Evolutionary conservation across 2,329 filamentous ascomycete genomes (phyloP).

Genomic region (Pyricularia grisea): DNA sequence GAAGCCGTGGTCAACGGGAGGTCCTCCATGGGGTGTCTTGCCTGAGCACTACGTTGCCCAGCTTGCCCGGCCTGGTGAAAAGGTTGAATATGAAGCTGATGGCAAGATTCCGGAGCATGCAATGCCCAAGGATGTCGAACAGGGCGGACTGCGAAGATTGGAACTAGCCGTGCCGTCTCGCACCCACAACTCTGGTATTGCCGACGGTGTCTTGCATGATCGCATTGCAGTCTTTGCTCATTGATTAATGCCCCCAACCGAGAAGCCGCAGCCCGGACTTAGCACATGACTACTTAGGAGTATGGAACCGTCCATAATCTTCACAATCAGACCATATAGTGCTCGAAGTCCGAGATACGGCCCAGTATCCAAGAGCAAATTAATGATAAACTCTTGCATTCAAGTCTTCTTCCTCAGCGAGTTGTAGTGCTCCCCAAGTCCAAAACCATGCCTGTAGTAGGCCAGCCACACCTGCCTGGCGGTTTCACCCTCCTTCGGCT

Average conservation of each 20-base stretch:
- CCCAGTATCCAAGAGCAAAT: background rate
- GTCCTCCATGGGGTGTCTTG: conserved; percentile 65
- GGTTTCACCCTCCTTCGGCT: conserved; percentile 29
- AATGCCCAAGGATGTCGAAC: conserved; percentile 23
- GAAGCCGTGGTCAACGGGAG: conserved; percentile 54
- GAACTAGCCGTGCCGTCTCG: conserved; percentile 39
- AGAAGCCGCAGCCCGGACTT: background rate
- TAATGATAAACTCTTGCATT: background rate
- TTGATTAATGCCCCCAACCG: background rate
- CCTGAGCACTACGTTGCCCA: conserved; percentile 64
- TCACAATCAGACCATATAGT: background rate
- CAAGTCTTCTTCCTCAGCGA: conserved; percentile 49
- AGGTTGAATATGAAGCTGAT: conserved; percentile 46
- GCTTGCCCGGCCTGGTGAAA: conserved; percentile 58
- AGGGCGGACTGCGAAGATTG: conserved; percentile 31
- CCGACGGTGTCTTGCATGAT: conserved; percentile 35
- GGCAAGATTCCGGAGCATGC: conserved; percentile 31
- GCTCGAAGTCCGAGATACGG: background rate
- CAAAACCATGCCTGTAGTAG: conserved; percentile 91
- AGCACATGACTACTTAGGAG: background rate
- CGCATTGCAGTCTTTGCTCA: conserved; percentile 39
- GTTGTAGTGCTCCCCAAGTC: conserved; percentile 95
- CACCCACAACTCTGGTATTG: conserved; percentile 37
- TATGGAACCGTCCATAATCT: background rate
- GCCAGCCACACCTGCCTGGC: conserved; percentile 73